phyloP scores from a whole-genome alignment of 768 basidiomycete species.

The Trametes elegans region DNA sequence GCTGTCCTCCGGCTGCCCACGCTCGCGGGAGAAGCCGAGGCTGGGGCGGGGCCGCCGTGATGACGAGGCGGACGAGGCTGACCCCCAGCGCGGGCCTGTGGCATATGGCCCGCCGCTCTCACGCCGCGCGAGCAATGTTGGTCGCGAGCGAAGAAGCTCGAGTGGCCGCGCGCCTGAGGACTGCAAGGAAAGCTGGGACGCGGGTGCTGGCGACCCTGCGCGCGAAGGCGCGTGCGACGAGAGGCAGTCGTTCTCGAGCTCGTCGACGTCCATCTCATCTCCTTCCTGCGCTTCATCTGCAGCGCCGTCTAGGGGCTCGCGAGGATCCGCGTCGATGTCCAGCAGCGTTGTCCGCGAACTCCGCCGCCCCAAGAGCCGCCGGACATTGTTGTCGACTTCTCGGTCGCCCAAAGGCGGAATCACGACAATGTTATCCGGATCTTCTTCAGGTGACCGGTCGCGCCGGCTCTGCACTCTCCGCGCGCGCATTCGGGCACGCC shows the following conservation, averaged over 20 bases:
- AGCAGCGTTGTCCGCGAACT: conserved; percentile 26
- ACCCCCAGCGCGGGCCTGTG: conserved; percentile 12
- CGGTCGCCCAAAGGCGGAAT: conserved; percentile 56
- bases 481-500: conserved; percentile 5
- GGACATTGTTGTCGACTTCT: conserved; percentile 54
- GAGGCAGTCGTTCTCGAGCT: conserved; percentile 51
- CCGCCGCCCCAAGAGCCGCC: conserved; percentile 50
- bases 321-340: conserved; percentile 7
- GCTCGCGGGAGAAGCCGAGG: neutral
- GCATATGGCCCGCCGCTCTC: conserved; percentile 26
- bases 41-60: conserved; percentile 9
- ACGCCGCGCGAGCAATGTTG: conserved; percentile 23
- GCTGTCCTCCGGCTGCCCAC: neutral
- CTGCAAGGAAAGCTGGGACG: conserved; percentile 20
- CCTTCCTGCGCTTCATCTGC: conserved; percentile 27
- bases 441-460: conserved; percentile 31
- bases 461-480: conserved; percentile 24
- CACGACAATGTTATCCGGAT: conserved; percentile 52
- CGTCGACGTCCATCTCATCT: conserved; percentile 45
- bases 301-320: conserved; percentile 16
- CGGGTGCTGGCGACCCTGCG: conserved; percentile 38
- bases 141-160: conserved; percentile 22
- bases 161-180: conserved; percentile 14
- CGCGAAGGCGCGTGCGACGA: conserved; percentile 49
- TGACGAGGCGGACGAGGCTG: conserved; percentile 1